A percentile compares a stretch with the other conserved stretches of the same genome.
phyloP scores from a whole-genome alignment of 768 basidiomycete species.

The Mycena vulgaris region DNA sequence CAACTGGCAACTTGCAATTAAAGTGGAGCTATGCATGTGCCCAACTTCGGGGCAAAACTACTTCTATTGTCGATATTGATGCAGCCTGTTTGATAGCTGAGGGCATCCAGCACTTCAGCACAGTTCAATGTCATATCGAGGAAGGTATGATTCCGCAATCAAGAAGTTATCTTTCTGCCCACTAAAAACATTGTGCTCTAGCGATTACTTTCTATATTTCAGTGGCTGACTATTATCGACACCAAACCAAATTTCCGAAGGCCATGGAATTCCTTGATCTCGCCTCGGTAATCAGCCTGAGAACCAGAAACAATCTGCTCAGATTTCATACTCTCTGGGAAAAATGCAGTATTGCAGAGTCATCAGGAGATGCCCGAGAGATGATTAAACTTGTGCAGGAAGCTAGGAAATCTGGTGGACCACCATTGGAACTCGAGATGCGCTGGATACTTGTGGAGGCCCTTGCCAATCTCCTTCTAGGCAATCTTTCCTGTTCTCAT shows the following conservation, averaged over 20 bases:
- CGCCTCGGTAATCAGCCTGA: not conserved
- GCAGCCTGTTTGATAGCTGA: not conserved
- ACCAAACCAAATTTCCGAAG: not conserved
- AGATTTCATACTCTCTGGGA: too few species aligned
- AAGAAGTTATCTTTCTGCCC: not conserved
- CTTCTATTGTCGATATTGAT: not conserved
- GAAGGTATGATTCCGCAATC: not conserved
- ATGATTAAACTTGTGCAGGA: not conserved
- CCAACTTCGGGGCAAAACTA: not conserved
- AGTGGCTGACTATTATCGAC: not conserved
- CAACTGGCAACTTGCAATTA: not conserved
- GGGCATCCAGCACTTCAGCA: not conserved
- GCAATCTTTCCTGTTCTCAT: too few species aligned
- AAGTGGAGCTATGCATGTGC: not conserved
- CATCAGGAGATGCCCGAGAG: not conserved
- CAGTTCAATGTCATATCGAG: not conserved
- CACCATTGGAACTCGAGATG: too few species aligned
- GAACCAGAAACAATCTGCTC: not conserved
- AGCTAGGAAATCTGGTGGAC: not conserved
- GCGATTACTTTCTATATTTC: conserved; percentile 1
- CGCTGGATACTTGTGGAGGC: too few species aligned
- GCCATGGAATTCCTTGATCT: not conserved
- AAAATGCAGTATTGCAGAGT: not conserved
- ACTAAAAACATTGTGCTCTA: not conserved
- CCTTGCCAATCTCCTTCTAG: too few species aligned